Evolutionary conservation across 2,329 filamentous ascomycete species (phyloP), one percentile per base, ranked within the genome.

Genomic region (Pseudogymnoascus sp.): DNA sequence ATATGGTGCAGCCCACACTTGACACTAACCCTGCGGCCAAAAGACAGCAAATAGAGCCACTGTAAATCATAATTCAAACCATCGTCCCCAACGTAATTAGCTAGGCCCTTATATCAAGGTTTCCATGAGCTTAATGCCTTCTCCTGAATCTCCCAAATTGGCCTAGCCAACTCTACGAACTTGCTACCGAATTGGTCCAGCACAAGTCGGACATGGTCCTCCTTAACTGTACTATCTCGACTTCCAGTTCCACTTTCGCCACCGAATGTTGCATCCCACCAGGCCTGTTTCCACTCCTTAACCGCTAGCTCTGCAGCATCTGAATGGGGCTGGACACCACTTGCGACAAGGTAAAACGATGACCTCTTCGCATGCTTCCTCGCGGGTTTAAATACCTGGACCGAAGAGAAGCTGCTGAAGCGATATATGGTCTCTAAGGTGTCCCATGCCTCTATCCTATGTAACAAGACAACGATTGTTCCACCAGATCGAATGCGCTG

Each of bases 341-440:
- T 69, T 6, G 70, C 70, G 42, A 72, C 63, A 40, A 72, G 62
- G 62, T 72, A 72, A 47, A 71, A 72, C 6, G 68, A 68, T 5
- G 64, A 67, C 31, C 67, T 64, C 5, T 61, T 66, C 10, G 51
- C 63, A 60, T 71, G 70, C 37, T 65, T 66, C 31, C 34, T 66
- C 11, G n/a, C 14, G n/a, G 70, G 66, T 45, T 72, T 72, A 61
- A 71, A 71, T 1, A 68, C 45, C 18, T 66, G 45, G 5, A 71
- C 61, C 1, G 64, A 47, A 2, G 70, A 57, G 60, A 72, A 72
- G 16, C 67, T 65, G 21, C 60, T 67, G 21, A 72, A 69, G 1
- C 60, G 64, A 54, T 68, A 68, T 10, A 72, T 60, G 3, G 70
- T 51, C 14, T 64, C 57, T 12, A 67, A 63, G 10, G 67, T 63